Evolutionary conservation across 805 yeast species (phyloP), one percentile per base, ranked within the genome.

Genomic region (Candida xyloterini): DNA sequence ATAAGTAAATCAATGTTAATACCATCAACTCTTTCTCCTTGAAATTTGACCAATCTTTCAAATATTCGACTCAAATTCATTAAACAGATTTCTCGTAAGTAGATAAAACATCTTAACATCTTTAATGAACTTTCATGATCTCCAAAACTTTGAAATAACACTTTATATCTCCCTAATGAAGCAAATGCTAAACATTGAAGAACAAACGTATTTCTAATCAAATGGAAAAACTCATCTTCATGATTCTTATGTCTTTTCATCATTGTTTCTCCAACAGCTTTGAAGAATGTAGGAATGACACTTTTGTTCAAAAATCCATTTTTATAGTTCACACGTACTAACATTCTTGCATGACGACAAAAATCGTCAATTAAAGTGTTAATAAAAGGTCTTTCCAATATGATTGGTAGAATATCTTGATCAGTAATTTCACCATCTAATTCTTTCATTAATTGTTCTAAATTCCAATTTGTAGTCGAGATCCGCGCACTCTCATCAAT

Each of bases 301-400:
- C 51, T 28, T 14, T 47, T 44, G 21, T 59, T 62, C 21, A 56
- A 40, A 5, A 59, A 36, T 9, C 54, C 46, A 9, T 55, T 56
- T 32, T 42, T 49, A 27, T 39, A 57, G 7, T 53, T 46, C 9
- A 60, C 36, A 26, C 42, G 44, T 29, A 53, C 29, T 30, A 55
- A 31, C 21, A 40, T 42, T 2, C 48, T 35, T 11, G 52, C 46
- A 5, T 50, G 37, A 33, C 48, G 51, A 7, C 50, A 55, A 48
- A 61, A 60, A n/a, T 50, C 24, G 27, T 57, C 41, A 5, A 60
- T 42, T 21, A 58, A 36, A 15, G 50, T 51, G 27, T 53, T 56
- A 10, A 48, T 43, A 26, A 42, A 37, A 2, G 50, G 47, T 16
- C 42, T 33, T 26, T 42, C 44, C 23, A 60, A 23, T 13, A 3